phyloP scores from a whole-genome alignment of 2,329 filamentous ascomycete genomes.

The Aureobasidium sp. region DNA sequence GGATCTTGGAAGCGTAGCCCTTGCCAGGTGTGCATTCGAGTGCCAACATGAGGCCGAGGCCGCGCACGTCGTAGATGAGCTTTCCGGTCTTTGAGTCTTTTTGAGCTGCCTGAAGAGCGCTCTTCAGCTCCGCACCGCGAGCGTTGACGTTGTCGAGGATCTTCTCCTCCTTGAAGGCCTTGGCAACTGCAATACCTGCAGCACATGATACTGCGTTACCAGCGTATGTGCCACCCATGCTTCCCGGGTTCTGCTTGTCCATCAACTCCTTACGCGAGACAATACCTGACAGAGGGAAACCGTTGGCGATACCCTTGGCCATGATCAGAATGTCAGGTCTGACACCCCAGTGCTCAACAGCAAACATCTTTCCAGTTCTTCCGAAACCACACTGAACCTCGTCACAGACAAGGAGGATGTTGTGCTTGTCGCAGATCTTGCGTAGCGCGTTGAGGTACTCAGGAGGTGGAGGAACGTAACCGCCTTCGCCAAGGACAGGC shows the following conservation, averaged over 20 bases:
- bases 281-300: conserved; percentile 23
- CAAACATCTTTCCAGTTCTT: conserved; percentile 39
- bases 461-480: conserved; percentile 29
- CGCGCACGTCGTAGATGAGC: conserved; percentile 33
- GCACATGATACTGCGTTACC: conserved; percentile 34
- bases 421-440: conserved; percentile 38
- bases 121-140: conserved; percentile 24
- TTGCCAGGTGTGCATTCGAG: conserved; percentile 31
- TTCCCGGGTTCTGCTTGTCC: conserved; percentile 31
- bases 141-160: conserved; percentile 32
- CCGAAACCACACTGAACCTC: conserved; percentile 41
- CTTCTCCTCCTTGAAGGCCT: conserved; percentile 32
- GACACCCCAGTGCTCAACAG: conserved; percentile 37
- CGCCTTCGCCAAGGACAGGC: conserved; percentile 31
- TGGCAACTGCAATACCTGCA: conserved; percentile 30
- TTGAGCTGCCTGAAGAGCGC: conserved; percentile 22
- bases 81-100: conserved; percentile 24
- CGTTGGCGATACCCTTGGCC: conserved; percentile 26
- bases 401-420: conserved; percentile 37
- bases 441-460: conserved; percentile 32
- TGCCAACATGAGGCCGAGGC: conserved; percentile 34
- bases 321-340: conserved; percentile 39
- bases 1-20: conserved; percentile 31
- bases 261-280: conserved; percentile 30
- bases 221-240: conserved; percentile 34